Percentiles rank a stretch among this genome's conserved stretches.
Evolutionary conservation across 441 rosid genomes (phyloP).

Genomic region (Eruca vesicaria): DNA sequence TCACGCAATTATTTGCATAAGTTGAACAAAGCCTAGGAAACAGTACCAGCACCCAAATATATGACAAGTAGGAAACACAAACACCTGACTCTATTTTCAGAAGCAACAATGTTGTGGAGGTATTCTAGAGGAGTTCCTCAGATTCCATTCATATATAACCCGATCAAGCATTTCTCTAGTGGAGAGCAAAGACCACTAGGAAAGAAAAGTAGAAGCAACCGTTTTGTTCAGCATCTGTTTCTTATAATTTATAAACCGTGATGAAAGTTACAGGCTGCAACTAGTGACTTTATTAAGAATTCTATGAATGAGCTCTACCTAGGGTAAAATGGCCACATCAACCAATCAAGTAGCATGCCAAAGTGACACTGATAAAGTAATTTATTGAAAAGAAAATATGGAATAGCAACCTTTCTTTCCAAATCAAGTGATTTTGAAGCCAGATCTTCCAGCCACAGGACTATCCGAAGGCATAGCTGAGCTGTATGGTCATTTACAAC

Average conservation of each 20-base stretch:
- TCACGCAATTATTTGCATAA: background rate
- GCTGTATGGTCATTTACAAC: conserved; percentile 85
- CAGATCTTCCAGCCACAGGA: conserved; percentile 96
- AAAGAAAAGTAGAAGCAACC: background rate
- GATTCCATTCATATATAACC: background rate
- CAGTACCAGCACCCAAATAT: background rate
- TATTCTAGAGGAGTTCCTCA: conserved; percentile 4
- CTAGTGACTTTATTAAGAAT: background rate
- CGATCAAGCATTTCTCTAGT: conserved; percentile 5
- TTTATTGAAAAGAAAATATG: background rate
- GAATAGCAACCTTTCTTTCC: conserved; percentile 78
- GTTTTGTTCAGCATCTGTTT: background rate
- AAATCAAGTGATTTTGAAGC: conserved; percentile 95
- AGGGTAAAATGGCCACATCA: conserved; percentile 5
- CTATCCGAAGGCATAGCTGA: conserved; percentile 90
- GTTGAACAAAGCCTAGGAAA: conserved; percentile 3
- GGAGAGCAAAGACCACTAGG: background rate
- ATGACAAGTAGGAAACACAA: conserved; percentile 16
- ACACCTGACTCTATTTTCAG: conserved; percentile 2
- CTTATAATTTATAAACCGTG: background rate
- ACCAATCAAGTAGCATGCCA: background rate
- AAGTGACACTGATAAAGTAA: conserved; percentile 7
- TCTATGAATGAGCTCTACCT: background rate
- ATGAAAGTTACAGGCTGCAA: background rate
- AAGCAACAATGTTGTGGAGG: background rate